Evolutionary conservation across 345 rosid genomes (phyloP), one percentile per base, ranked within the genome.

Genomic region (Lepidium sativum): DNA sequence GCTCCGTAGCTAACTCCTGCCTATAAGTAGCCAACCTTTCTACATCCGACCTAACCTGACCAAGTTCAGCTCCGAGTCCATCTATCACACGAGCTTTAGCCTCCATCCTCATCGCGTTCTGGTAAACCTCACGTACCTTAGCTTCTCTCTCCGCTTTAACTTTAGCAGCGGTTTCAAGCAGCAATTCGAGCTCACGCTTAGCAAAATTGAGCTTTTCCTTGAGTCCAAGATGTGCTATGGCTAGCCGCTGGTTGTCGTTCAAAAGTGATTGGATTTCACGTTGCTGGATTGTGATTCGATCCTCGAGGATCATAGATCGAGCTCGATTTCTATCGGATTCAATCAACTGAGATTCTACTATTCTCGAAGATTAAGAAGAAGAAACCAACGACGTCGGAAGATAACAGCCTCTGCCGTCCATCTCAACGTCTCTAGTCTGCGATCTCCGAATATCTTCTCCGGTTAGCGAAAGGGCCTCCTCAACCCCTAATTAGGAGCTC

Each of bases 221-320:
- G 47, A 89, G 77, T n/a, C 88, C 86, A 12, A 84, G 47, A 74
- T 89, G 94, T 2, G 82, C 57, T 18, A 85, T 77, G 1, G 84
- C 82, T 6, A 89, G 81, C 15, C 84, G 80, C 44, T 87, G 88
- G 73, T 86, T 89, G 33, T 87, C 84, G 21, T 50, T 65, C 34
- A 85, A 80, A 62, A 87, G 94, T 41, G 91, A 44, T 41, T 89
- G 86, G 78, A 92, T 86, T 70, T 92, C 87, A 9, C 76, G 83
- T 43, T 78, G 84, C 73, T 86, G 96, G 61, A 83, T 77, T 34
- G 83, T 74, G 65, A 84, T 77, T 60, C 82, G 83, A 62, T 89
- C 97, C 74, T 92, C 97, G 34, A 85, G 89, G 69, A 78, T 74
- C 14, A 39, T 45, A 15, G 75, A 69, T 52, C 70, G 71, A 55